A percentile compares a stretch with the other conserved stretches of the same genome.
phyloP scores from a whole-genome alignment of 2,329 filamentous ascomycete genomes.

The Fusarium falciforme region DNA sequence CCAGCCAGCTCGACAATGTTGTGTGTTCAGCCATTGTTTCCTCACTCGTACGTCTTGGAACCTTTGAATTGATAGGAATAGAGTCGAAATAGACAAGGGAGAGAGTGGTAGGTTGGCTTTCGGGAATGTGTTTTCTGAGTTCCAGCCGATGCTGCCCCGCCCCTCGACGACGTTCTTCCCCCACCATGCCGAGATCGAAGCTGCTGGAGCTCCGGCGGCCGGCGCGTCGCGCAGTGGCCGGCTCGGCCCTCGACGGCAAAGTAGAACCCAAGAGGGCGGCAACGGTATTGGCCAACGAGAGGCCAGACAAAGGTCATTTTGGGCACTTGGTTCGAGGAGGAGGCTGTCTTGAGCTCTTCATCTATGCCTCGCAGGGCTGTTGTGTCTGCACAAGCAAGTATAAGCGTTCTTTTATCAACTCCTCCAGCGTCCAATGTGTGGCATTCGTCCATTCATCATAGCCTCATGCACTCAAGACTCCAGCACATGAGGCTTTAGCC shows the following conservation, averaged over 20 bases:
- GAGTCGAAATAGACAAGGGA: not conserved
- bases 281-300: slow-evolving; percentile 36
- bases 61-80: not conserved
- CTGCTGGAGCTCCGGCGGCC: slow-evolving; percentile 27
- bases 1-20: slow-evolving; percentile 86
- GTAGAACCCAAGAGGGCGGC: slow-evolving; percentile 23
- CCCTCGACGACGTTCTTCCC: slow-evolving; percentile 39
- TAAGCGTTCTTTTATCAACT: not conserved
- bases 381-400: not conserved
- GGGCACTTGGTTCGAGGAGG: slow-evolving; percentile 10
- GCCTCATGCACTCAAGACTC: not conserved
- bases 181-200: slow-evolving; percentile 55
- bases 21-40: slow-evolving; percentile 73
- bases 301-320: slow-evolving; percentile 29
- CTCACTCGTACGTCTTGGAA: not conserved
- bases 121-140: slow-evolving; percentile 23
- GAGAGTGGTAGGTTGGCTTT: slow-evolving; percentile 12
- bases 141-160: slow-evolving; percentile 39
- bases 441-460: not conserved
- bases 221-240: slow-evolving; percentile 34
- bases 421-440: not conserved
- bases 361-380: not conserved
- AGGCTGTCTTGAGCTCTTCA: slow-evolving; percentile 4
- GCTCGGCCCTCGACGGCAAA: slow-evolving; percentile 27
- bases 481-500: not conserved